Conservation (phyloP, 2,329 filamentous ascomycete genomes). For the Colletotrichum sp. region DNA sequence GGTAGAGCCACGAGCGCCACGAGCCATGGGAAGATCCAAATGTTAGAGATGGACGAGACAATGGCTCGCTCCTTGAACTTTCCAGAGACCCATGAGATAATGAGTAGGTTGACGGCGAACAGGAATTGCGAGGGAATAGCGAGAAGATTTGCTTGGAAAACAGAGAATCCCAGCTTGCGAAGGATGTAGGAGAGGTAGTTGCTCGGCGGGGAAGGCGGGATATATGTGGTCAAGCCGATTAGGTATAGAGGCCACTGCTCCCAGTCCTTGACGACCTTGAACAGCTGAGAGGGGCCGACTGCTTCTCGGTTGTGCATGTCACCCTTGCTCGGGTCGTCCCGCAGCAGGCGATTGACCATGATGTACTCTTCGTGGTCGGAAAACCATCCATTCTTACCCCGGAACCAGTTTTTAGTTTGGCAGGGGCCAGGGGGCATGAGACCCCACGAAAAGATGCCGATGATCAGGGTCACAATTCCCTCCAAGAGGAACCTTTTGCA, state of each 20-base stretch:
- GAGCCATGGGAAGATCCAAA: constrained; percentile 57
- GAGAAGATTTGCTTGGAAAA: constrained; percentile 51
- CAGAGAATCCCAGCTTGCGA: constrained; percentile 45
- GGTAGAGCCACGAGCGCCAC: constrained; percentile 47
- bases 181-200: constrained; percentile 53
- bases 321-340: constrained; percentile 66
- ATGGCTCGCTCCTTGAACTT: constrained; percentile 49
- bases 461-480: constrained; percentile 42
- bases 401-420: constrained; percentile 60
- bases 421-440: constrained; percentile 51
- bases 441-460: constrained; percentile 48
- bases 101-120: constrained; percentile 51
- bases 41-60: constrained; percentile 49
- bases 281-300: constrained; percentile 50
- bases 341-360: constrained; percentile 63
- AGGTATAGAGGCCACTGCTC: constrained; percentile 65
- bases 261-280: constrained; percentile 60
- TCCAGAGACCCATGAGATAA: constrained; percentile 50
- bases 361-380: constrained; percentile 65
- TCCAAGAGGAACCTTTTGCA: constrained; percentile 55
- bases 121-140: constrained; percentile 49
- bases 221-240: constrained; percentile 54
- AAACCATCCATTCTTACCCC: constrained; percentile 67
- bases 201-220: constrained; percentile 44
- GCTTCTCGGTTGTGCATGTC: constrained; percentile 64